phyloP scores from a whole-genome alignment of 257 asterid genomes.

The Phtheirospermum japonicum region DNA sequence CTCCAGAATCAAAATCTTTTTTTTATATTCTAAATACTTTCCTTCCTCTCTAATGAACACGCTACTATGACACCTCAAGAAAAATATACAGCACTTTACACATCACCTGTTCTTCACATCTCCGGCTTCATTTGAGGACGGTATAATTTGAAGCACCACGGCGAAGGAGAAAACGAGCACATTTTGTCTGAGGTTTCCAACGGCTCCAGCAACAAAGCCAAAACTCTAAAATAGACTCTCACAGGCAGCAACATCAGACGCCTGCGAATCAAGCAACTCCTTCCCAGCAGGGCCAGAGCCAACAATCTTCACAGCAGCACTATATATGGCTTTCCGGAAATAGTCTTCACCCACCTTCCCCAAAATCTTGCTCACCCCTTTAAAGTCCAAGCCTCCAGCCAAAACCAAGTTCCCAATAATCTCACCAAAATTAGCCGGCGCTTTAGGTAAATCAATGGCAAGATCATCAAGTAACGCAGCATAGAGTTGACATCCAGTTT shows the following conservation, averaged over 20 bases:
- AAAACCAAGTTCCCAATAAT: conserved; percentile 61
- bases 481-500: conserved; percentile 55
- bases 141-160: background rate
- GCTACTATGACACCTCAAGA: conserved; percentile 37
- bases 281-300: conserved; percentile 50
- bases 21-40: conserved; percentile 22
- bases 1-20: conserved; percentile 40
- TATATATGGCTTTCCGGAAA: conserved; percentile 56
- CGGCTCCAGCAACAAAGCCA: conserved; percentile 8
- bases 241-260: conserved; percentile 62
- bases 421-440: conserved; percentile 77
- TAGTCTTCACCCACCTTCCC: conserved; percentile 54
- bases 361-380: conserved; percentile 53
- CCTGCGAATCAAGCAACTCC: conserved; percentile 65
- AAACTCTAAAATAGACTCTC: conserved; percentile 48
- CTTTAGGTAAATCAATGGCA: conserved; percentile 88
- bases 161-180: conserved; percentile 27
- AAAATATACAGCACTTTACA: conserved; percentile 42
- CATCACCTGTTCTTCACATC: conserved; percentile 35
- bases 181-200: conserved; percentile 33
- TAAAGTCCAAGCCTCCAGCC: conserved; percentile 66
- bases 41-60: conserved; percentile 37
- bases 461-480: conserved; percentile 71
- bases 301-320: conserved; percentile 37
- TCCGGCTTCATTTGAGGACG: conserved; percentile 24